These are phyloP conservation scores for Microdochium paspali DNA, from an alignment of 2,329 filamentous ascomycete genomes.

Conservation along the genomic window DNA sequence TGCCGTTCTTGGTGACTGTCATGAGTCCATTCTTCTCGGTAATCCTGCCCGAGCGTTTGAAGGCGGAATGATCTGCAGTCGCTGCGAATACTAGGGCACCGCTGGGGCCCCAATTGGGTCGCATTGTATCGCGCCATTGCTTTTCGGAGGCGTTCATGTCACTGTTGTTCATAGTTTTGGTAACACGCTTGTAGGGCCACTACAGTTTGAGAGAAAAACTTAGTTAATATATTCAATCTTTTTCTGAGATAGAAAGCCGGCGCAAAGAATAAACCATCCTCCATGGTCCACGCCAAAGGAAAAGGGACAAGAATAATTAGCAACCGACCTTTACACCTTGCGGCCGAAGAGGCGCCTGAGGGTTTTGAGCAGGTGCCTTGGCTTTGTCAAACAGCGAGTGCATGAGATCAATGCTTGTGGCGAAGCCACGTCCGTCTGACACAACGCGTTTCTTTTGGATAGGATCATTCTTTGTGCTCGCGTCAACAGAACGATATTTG, in stretches of 20 bases:
- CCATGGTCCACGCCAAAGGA: constrained; percentile 2
- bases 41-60: constrained; percentile 17
- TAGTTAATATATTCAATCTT: constrained; percentile 30
- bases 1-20: constrained; percentile 41
- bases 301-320: constrained; percentile 16
- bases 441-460: constrained; percentile 21
- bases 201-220: constrained; percentile 40
- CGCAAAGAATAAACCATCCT: constrained; percentile 1
- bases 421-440: constrained; percentile 56
- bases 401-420: constrained; percentile 91
- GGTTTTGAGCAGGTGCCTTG: constrained; percentile 45
- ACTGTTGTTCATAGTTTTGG: constrained; percentile 49
- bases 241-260: constrained; percentile 18
- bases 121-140: constrained; percentile 63
- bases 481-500: constrained; percentile 34
- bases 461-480: constrained; percentile 12
- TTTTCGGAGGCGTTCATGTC: constrained; percentile 55
- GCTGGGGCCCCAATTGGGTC: constrained; percentile 69
- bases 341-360: constrained; percentile 39
- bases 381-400: constrained; percentile 80
- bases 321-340: constrained; percentile 82
- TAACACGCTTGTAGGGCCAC: constrained; percentile 84
- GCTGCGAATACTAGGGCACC: constrained; percentile 62
- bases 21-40: constrained; percentile 37
- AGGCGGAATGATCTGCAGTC: constrained; percentile 22